Conservation (phyloP, 2,329 filamentous ascomycete genomes). For the Chaetomium sp. region DNA sequence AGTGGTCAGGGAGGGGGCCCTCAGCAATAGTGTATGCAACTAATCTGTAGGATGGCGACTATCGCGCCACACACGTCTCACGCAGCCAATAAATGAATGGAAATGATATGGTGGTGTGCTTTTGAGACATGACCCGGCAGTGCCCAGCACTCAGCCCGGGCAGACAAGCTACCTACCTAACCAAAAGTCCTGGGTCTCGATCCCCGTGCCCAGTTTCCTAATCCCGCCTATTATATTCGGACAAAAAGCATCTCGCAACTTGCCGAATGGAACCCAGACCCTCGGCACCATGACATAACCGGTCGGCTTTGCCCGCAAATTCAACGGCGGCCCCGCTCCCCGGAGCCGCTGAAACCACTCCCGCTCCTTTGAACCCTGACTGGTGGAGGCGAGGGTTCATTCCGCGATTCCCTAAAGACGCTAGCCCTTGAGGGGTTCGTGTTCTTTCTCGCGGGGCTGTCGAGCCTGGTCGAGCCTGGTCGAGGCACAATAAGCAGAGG, state of each 20-base stretch:
- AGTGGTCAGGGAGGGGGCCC: not conserved
- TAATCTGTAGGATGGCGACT: too few relatives aligned
- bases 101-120: not conserved
- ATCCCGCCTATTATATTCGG: too few relatives aligned
- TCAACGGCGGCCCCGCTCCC: conserved; percentile 6
- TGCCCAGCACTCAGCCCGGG: too few relatives aligned
- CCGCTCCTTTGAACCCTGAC: not conserved
- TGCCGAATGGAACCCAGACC: not conserved
- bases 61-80: too few relatives aligned
- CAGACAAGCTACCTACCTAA: too few relatives aligned
- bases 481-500: too few relatives aligned
- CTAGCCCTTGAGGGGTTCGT: not conserved
- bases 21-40: not conserved
- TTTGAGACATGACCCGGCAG: not conserved
- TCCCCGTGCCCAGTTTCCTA: too few relatives aligned
- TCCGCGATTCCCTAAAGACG: not conserved
- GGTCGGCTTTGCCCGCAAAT: not conserved
- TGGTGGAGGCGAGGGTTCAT: not conserved
- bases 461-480: too few relatives aligned
- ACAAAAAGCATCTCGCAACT: not conserved
- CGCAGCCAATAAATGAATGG: not conserved
- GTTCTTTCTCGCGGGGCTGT: not conserved
- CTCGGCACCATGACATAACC: not conserved
- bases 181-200: conserved; percentile 5
- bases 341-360: not conserved